These are phyloP conservation scores for Trypanosoma scelopori DNA, from an alignment of 208 protist species.

Conservation along the genomic window DNA sequence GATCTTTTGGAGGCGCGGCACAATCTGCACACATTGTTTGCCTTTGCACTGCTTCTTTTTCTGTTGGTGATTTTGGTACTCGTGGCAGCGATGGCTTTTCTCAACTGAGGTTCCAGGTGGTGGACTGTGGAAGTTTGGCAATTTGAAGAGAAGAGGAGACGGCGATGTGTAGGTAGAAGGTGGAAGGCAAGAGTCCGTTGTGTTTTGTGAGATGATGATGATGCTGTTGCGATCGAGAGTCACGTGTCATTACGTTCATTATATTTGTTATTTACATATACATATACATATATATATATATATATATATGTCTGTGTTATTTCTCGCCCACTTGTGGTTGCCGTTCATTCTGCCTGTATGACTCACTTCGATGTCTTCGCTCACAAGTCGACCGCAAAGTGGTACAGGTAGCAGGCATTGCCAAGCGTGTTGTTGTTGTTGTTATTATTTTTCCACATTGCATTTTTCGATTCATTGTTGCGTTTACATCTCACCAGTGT, in stretches of 20 bases:
- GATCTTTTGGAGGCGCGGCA: constrained; percentile 13
- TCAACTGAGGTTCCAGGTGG: background rate
- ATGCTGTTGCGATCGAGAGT: too few relatives aligned
- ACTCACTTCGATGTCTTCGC: too few relatives aligned
- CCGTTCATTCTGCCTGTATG: background rate
- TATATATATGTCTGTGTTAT: too few relatives aligned
- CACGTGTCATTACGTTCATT: too few relatives aligned
- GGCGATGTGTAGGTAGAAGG: too few relatives aligned
- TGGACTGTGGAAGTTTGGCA: too few relatives aligned
- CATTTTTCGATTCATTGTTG: background rate
- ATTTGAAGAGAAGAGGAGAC: background rate
- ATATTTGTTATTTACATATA: too few relatives aligned
- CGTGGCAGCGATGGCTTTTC: background rate
- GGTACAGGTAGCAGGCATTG: too few relatives aligned
- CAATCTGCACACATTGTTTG: background rate
- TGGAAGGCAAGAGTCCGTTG: too few relatives aligned
- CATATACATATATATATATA: too few relatives aligned
- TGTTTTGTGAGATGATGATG: too few relatives aligned
- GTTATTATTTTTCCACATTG: background rate
- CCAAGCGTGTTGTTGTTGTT: background rate
- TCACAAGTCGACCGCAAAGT: too few relatives aligned
- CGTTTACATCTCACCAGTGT: background rate
- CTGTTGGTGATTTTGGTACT: background rate
- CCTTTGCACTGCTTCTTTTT: background rate
- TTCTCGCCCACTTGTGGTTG: background rate